Conservation (phyloP, 1,284 basidiomycete species). For the Ceratobasidium sp. region DNA sequence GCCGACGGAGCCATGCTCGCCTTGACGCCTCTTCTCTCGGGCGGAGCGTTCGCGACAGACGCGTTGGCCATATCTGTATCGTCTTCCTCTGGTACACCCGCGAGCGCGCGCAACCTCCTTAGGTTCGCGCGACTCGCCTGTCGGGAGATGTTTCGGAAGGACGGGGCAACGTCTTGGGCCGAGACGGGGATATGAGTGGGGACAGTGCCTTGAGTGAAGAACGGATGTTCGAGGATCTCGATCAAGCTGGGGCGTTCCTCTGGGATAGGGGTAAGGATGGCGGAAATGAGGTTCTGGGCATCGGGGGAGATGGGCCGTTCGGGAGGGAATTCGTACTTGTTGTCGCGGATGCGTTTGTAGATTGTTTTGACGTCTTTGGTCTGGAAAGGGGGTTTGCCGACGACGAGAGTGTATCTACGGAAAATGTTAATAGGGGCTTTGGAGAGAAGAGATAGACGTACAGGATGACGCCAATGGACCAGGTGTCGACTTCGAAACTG, state of each 20-base stretch:
- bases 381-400: slow-evolving; percentile 97
- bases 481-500: slow-evolving; percentile 98
- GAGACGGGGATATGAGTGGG: slow-evolving; percentile 84
- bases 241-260: slow-evolving; percentile 83
- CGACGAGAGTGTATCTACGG: slow-evolving; percentile 83
- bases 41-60: slow-evolving; percentile 43
- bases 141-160: slow-evolving; percentile 77
- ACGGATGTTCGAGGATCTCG: slow-evolving; percentile 87
- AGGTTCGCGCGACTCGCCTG: slow-evolving; percentile 79
- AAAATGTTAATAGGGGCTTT: neutral
- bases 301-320: slow-evolving; percentile 80
- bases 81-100: slow-evolving; percentile 71
- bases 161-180: slow-evolving; percentile 80
- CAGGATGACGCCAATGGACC: slow-evolving; percentile 97
- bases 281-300: slow-evolving; percentile 83
- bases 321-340: slow-evolving; percentile 92
- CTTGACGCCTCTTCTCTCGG: slow-evolving; percentile 44
- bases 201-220: slow-evolving; percentile 86
- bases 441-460: slow-evolving; percentile 52
- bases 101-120: slow-evolving; percentile 69
- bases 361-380: slow-evolving; percentile 97
- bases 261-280: slow-evolving; percentile 88
- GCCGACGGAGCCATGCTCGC: slow-evolving; percentile 49
- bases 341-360: slow-evolving; percentile 93
- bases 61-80: slow-evolving; percentile 51